Evolutionary conservation across 495 filamentous ascomycete genomes (phyloP).

Genomic region (Xanthoparmelia taractica): DNA sequence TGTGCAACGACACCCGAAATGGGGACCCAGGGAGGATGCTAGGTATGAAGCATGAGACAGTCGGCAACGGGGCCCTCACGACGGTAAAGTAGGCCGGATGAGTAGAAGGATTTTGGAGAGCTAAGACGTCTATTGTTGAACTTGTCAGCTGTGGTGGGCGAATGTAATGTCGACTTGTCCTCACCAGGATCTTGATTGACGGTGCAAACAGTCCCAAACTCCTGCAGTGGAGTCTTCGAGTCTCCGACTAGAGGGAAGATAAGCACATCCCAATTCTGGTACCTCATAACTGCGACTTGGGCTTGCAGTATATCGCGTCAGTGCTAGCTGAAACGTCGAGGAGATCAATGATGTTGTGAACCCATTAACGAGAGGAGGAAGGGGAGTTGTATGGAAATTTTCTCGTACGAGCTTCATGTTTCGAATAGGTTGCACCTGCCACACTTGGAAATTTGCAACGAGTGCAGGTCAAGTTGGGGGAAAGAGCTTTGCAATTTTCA

Average conservation of each 20-base stretch:
- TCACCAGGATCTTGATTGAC: constrained; percentile 59
- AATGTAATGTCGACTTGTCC: constrained; percentile 14
- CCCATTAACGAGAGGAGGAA: neutral
- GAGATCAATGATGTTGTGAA: neutral
- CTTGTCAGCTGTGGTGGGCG: constrained; percentile 23
- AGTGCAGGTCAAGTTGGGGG: neutral
- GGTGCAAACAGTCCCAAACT: constrained; percentile 80
- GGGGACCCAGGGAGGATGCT: constrained; percentile 51
- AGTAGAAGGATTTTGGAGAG: constrained; percentile 6
- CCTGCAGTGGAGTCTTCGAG: constrained; percentile 63
- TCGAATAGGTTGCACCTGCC: neutral
- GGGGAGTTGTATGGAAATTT: neutral
- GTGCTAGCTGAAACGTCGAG: no score
- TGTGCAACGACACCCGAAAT: constrained; percentile 75
- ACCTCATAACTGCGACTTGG: constrained; percentile 53
- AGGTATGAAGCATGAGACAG: constrained; percentile 70
- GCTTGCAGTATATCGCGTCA: neutral
- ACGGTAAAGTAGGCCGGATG: constrained; percentile 28
- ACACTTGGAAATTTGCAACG: neutral
- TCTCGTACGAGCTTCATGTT: neutral
- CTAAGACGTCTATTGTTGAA: constrained; percentile 25
- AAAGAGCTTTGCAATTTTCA: neutral
- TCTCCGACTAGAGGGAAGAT: constrained; percentile 54
- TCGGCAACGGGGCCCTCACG: constrained; percentile 41
- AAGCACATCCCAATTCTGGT: constrained; percentile 78